Base-by-base conservation (phyloP, 2,329 filamentous ascomycete species). In the Gliomastix tumulicola region DNA sequence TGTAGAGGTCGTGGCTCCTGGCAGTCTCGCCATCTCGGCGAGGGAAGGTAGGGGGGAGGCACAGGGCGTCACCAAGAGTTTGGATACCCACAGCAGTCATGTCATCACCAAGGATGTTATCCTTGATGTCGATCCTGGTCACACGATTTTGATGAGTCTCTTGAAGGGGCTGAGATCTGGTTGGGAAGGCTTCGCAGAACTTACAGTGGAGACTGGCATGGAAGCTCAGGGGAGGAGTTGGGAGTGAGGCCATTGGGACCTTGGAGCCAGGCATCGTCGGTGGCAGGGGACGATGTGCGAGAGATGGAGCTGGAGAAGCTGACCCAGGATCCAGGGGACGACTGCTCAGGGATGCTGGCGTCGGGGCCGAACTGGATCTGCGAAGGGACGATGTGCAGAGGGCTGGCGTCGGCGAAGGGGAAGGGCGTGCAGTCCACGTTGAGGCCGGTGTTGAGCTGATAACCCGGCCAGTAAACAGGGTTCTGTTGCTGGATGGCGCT, bases 1-100 rank as follows among this genome's bases (percentile, higher is more conserved):
- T 81, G 68, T 89, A 90, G 11, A 87, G 66, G 16, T 70, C 73
- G 56, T 89, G 81, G 56, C 80, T 75, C 52, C 78, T 62, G 21
- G 76, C 77, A 45, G 70, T 69, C 57, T 77, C 73, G 51, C 68
- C 68, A 31, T 77, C 73, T 40, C 70, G 69, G 47, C 69, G 69
- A 33, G 62, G 54, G 49, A 68, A 72, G 32, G 66, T 49, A 36
- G 65, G 55, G 45, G 53, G 40, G 6, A 54, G 46, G 37, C 42
- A 36, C 23, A 57, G 35, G 28, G 41, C 37, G 18, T 62, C 58
- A 5, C 60, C 56, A 16, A 56, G 40, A n/a, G 25, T n/a, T 13
- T 13, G 25, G 17, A 30, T 35, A n/a, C n/a, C n/a, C n/a, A n/a
- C n/a, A n/a, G 41, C 37, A 13, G 28, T 37, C 21, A 47, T 38